These are phyloP conservation scores for Mycena amicta DNA, from an alignment of 768 basidiomycete genomes.

Conservation along the genomic window DNA sequence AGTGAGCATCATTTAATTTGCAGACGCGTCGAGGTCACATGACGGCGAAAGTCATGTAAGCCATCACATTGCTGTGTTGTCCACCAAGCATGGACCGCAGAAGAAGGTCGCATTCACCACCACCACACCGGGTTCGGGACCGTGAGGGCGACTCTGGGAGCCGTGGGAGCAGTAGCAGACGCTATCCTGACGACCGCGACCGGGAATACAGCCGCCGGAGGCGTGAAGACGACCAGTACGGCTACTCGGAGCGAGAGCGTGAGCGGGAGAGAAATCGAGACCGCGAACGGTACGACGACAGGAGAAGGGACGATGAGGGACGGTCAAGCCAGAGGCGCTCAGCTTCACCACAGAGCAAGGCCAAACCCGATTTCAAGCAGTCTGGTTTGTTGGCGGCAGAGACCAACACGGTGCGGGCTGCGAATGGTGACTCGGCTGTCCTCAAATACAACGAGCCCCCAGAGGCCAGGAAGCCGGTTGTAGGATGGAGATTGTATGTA, in stretches of 20 bases:
- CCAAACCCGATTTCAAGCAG: conserved; percentile 86
- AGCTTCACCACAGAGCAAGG: conserved; percentile 54
- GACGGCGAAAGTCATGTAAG: not conserved
- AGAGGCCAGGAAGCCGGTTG: conserved; percentile 88
- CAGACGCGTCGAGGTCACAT: not conserved
- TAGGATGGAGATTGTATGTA: conserved; percentile 94
- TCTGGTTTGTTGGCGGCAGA: conserved; percentile 95
- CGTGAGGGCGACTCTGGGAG: not conserved
- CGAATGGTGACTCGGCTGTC: conserved; percentile 77
- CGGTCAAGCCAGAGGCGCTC: no score
- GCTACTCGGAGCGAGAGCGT: conserved; percentile 42
- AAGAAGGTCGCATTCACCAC: conserved; percentile 16
- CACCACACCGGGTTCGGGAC: conserved; percentile 6
- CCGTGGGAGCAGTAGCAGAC: conserved; percentile 14
- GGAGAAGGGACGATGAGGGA: conserved; percentile 36
- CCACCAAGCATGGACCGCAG: conserved; percentile 4
- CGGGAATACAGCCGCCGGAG: conserved; percentile 8
- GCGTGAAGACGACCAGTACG: conserved; percentile 23
- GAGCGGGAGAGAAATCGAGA: conserved; percentile 44
- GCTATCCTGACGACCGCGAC: not conserved
- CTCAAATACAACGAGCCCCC: conserved; percentile 99
- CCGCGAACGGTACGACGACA: conserved; percentile 44
- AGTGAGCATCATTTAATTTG: no score
- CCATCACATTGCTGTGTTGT: not conserved
- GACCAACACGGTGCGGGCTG: conserved; percentile 84